phyloP scores from a whole-genome alignment of 768 basidiomycete genomes.

The Agrocybe praecox region DNA sequence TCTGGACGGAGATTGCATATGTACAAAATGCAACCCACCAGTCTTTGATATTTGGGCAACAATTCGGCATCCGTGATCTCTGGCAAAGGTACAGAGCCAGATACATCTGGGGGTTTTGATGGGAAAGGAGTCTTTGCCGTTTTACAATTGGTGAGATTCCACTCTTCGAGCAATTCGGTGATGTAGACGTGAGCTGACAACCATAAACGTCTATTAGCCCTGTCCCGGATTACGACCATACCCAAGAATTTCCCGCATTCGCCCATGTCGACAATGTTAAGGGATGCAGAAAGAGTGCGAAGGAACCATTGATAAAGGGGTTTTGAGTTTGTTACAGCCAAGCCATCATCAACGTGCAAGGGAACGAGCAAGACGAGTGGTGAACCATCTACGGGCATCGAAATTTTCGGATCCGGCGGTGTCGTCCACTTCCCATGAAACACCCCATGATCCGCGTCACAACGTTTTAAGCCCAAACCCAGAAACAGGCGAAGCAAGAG shows the following conservation, averaged over 20 bases:
- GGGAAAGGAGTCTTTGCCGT: conserved; percentile 2
- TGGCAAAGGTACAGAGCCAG: conserved; percentile 26
- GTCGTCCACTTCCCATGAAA: not conserved
- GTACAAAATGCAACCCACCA: no score
- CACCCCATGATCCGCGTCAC: not conserved
- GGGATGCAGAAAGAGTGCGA: not conserved
- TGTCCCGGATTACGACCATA: not conserved
- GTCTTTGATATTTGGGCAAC: no score
- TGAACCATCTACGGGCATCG: not conserved
- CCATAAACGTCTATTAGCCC: not conserved
- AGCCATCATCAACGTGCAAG: not conserved
- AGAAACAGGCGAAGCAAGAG: not conserved
- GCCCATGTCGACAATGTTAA: not conserved
- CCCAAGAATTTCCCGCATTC: not conserved
- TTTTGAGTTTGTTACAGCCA: not conserved
- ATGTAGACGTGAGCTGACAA: not conserved
- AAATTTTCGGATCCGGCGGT: not conserved
- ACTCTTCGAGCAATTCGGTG: conserved; percentile 7
- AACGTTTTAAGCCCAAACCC: not conserved
- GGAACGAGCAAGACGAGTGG: not conserved
- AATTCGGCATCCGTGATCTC: no score
- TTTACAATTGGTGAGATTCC: conserved; percentile 13
- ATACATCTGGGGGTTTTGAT: conserved; percentile 25
- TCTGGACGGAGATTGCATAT: conserved; percentile 28
- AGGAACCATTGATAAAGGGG: not conserved